Evolutionary conservation across 352 stramenopile genomes (phyloP).

Genomic region (Phytophthora capsici): DNA sequence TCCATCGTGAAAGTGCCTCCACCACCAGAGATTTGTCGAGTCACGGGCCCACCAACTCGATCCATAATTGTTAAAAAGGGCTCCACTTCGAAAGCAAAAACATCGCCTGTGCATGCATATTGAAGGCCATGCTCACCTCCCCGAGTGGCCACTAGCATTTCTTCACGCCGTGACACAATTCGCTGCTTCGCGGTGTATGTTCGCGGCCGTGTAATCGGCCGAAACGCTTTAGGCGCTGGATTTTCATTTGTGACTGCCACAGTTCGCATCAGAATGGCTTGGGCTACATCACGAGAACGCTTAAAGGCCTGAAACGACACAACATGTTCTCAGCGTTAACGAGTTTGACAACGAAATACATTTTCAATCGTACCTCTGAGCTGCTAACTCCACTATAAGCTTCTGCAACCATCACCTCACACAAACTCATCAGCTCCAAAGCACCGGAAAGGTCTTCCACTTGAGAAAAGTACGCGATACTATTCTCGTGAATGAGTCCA

Average conservation of each 20-base stretch:
- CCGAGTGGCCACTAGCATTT: slow-evolving; percentile 37
- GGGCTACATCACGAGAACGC: slow-evolving; percentile 52
- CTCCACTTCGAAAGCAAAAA: slow-evolving; percentile 73
- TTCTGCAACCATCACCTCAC: slow-evolving; percentile 59
- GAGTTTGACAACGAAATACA: background rate
- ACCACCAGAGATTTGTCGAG: background rate
- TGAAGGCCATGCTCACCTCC: slow-evolving; percentile 24
- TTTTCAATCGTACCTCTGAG: slow-evolving; percentile 49
- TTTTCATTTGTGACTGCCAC: slow-evolving; percentile 76
- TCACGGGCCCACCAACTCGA: slow-evolving; percentile 6
- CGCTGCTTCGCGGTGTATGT: slow-evolving; percentile 57
- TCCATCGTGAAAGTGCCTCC: slow-evolving; percentile 14
- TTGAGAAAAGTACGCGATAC: slow-evolving; percentile 69
- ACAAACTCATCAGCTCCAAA: slow-evolving; percentile 75
- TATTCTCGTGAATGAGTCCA: slow-evolving; percentile 80
- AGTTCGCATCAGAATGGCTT: slow-evolving; percentile 68
- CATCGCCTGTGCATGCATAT: slow-evolving; percentile 57
- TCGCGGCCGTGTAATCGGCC: slow-evolving; percentile 67
- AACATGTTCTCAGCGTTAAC: background rate
- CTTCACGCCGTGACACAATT: slow-evolving; percentile 49
- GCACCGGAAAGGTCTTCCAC: slow-evolving; percentile 72
- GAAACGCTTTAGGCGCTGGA: slow-evolving; percentile 67
- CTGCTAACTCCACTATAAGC: slow-evolving; percentile 57
- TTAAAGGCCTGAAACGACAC: slow-evolving; percentile 54
- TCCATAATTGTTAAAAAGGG: slow-evolving; percentile 67